Conservation (phyloP, 1,139 yeast genomes). For the Yamadazyma songkhlaensis region DNA sequence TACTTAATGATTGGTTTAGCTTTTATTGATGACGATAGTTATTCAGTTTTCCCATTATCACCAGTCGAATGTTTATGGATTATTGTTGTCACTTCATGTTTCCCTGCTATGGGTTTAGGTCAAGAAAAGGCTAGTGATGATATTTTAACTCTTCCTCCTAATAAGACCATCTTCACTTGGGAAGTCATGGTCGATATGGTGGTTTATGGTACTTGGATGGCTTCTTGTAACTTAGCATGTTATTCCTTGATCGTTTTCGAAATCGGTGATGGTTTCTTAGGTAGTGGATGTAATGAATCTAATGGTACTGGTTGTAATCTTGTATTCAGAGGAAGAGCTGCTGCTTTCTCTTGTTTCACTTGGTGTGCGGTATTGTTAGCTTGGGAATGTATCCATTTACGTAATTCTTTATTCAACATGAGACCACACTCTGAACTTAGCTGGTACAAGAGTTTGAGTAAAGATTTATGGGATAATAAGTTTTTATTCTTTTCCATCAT, state of each 20-base stretch:
- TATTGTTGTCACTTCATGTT: constrained; percentile 35
- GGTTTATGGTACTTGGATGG: constrained; percentile 37
- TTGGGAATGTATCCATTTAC: constrained; percentile 77
- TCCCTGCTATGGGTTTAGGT: constrained; percentile 42
- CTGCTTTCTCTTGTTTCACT: constrained; percentile 75
- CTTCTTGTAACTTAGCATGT: constrained; percentile 28
- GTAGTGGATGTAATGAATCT: constrained; percentile 20
- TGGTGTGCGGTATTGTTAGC: constrained; percentile 80
- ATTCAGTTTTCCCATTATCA: constrained; percentile 34
- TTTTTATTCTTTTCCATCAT: constrained; percentile 78
- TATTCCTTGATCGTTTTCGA: constrained; percentile 31
- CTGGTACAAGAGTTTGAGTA: constrained; percentile 46
- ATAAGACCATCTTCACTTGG: constrained; percentile 28
- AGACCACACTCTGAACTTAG: constrained; percentile 58
- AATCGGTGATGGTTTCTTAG: constrained; percentile 30
- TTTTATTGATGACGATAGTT: constrained; percentile 28
- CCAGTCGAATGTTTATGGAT: constrained; percentile 40
- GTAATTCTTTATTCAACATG: constrained; percentile 67
- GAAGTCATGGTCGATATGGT: constrained; percentile 32
- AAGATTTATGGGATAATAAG: constrained; percentile 69
- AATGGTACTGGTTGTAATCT: constrained; percentile 35
- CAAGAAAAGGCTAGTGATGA: constrained; percentile 33
- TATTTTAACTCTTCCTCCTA: constrained; percentile 29
- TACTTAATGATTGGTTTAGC: constrained; percentile 37
- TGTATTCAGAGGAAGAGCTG: constrained; percentile 72